Evolutionary conservation across 805 yeast genomes (phyloP), one percentile per base, ranked within the genome.

Genomic region (Candida dajiaensis): DNA sequence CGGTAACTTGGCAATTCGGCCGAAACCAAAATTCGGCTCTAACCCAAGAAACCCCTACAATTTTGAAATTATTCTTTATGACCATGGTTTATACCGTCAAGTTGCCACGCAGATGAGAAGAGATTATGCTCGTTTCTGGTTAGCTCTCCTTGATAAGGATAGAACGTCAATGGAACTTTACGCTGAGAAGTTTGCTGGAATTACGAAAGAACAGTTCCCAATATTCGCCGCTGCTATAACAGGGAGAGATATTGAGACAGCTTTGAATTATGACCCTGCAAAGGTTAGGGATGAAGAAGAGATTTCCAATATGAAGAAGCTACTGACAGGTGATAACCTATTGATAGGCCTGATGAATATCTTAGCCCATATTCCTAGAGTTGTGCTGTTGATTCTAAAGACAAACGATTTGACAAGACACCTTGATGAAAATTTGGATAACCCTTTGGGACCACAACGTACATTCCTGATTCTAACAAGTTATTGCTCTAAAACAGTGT

Each of bases 401-500:
- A 95, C 99, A 0, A 94, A 94, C 62, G 99, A 94, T 67, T 72
- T 94, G 43, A 89, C 96, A 0, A 74, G 99, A 57, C 84, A 82
- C 56, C 70, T 94, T 41, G 99, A 94, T 64, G 98, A 92, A 59
- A 72, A 77, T 46, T 72, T 92, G 46, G 77, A 85, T 41, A 81
- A 82, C 50, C 95, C 97, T 0, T 66, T 90, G 40, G 97, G 98
- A 0, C 83, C 86, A 6, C 92, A 87, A 59, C 72, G 96, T 42
- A 85, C 96, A 0, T 92, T 94, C 54, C 67, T 90, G 53, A 88
- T 94, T 38, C 76, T 94, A 84, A 94, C 96, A 2, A 78, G 80
- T 28, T 92, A 94, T 63, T 94, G 98, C 69, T 90, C 97, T 0
- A 68, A 70, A 21, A 79, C 89, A 0, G 92, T 88, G 1, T 86